Conservation (phyloP, 2,329 filamentous ascomycete genomes). For the Anisogramma anomala region DNA sequence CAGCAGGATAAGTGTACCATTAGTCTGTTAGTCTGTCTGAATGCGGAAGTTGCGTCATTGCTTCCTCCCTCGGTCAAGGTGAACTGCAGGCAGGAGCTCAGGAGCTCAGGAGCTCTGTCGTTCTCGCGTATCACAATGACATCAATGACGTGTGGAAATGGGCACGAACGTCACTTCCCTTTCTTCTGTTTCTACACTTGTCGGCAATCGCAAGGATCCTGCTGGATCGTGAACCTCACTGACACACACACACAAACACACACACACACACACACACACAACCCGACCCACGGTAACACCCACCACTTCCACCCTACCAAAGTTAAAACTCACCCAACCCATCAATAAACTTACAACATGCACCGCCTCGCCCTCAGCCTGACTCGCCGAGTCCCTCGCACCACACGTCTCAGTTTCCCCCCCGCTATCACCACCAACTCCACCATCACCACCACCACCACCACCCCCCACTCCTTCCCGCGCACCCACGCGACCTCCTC, state of each 20-base stretch:
- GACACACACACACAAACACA: too few species aligned
- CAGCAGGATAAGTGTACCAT: too few species aligned
- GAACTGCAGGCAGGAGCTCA: background rate
- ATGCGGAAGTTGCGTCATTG: constrained; percentile 11
- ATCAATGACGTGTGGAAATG: background rate
- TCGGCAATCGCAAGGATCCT: too few species aligned
- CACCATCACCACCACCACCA: background rate
- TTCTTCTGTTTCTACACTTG: too few species aligned
- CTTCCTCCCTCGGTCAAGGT: background rate
- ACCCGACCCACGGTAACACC: background rate
- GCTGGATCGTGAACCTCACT: too few species aligned
- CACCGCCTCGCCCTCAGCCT: constrained; percentile 9
- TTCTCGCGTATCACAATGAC: too few species aligned
- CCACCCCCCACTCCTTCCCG: background rate
- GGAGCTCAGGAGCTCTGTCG: background rate
- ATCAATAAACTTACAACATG: constrained; percentile 8
- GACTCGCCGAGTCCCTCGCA: constrained; percentile 2
- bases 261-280: background rate
- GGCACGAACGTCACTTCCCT: too few species aligned
- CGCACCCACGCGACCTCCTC: constrained; percentile 14
- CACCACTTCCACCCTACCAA: background rate
- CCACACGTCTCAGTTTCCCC: too few species aligned
- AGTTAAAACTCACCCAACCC: constrained; percentile 5
- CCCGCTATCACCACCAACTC: background rate
- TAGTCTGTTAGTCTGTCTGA: background rate